Evolutionary conservation across 2,329 filamentous ascomycete species (phyloP).

Genomic region (Alternaria postmessia): DNA sequence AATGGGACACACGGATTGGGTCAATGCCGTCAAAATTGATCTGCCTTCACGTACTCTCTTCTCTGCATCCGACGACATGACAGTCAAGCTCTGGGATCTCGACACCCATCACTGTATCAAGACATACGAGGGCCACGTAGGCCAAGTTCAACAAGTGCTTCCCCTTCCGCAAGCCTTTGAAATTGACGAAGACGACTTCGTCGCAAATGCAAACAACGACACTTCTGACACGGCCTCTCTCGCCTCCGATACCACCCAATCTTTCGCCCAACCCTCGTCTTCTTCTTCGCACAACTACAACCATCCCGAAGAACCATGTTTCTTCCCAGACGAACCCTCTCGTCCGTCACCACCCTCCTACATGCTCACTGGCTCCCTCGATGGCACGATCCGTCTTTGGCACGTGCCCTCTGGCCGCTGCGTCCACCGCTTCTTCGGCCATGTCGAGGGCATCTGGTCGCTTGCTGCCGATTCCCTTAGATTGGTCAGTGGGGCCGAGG

Average conservation of each 20-base stretch:
- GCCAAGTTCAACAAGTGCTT: slow-evolving; percentile 91
- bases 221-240: slow-evolving; percentile 51
- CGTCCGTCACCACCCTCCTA: slow-evolving; percentile 84
- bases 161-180: slow-evolving; percentile 88
- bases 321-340: slow-evolving; percentile 67
- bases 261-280: slow-evolving; percentile 16
- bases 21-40: slow-evolving; percentile 94
- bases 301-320: slow-evolving; percentile 34
- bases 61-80: slow-evolving; percentile 92
- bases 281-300: slow-evolving; percentile 9
- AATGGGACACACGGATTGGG: slow-evolving; percentile 89
- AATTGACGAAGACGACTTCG: slow-evolving; percentile 73
- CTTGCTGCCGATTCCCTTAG: slow-evolving; percentile 87
- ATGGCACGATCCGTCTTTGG: slow-evolving; percentile 92
- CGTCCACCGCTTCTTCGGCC: slow-evolving; percentile 92
- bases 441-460: slow-evolving; percentile 95
- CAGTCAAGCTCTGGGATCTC: slow-evolving; percentile 90
- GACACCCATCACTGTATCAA: slow-evolving; percentile 81
- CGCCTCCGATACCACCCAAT: slow-evolving; percentile 32
- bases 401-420: slow-evolving; percentile 83
- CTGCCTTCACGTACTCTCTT: slow-evolving; percentile 82
- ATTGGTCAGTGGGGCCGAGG: slow-evolving; percentile 88
- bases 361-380: slow-evolving; percentile 90
- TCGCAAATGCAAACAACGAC: slow-evolving; percentile 64
- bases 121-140: slow-evolving; percentile 87